phyloP scores from a whole-genome alignment of 2,329 filamentous ascomycete genomes.

The Aspergillus jensenii region DNA sequence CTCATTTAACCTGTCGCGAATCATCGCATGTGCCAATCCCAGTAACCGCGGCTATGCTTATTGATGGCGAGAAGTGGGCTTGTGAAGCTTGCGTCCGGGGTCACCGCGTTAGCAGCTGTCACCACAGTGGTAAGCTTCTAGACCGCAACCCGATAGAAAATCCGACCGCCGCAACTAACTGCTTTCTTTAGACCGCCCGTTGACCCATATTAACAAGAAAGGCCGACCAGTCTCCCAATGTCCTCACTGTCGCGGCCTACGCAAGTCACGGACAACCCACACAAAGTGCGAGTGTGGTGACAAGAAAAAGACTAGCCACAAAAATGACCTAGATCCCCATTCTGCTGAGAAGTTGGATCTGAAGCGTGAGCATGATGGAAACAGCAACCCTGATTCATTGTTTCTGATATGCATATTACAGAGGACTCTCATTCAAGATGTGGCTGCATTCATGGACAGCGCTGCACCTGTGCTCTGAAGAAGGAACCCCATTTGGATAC shows the following conservation, averaged over 20 bases:
- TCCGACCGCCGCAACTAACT: constrained; percentile 10
- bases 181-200: constrained; percentile 69
- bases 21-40: constrained; percentile 41
- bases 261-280: constrained; percentile 93
- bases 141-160: background rate
- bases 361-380: constrained; percentile 38
- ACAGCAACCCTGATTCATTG: constrained; percentile 23
- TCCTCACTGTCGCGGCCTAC: constrained; percentile 90
- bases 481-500: constrained; percentile 55
- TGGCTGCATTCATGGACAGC: constrained; percentile 58
- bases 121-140: constrained; percentile 76
- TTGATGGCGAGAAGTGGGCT: constrained; percentile 95
- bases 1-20: constrained; percentile 28
- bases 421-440: constrained; percentile 39
- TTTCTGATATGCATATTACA: constrained; percentile 36
- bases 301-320: constrained; percentile 67
- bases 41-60: constrained; percentile 63
- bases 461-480: constrained; percentile 62
- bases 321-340: constrained; percentile 36
- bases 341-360: constrained; percentile 36
- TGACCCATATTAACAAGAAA: constrained; percentile 96
- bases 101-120: constrained; percentile 98
- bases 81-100: constrained; percentile 98
- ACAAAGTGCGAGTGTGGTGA: constrained; percentile 96
- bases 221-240: constrained; percentile 97